Evolutionary conservation across 306 rosid species (phyloP), one percentile per base, ranked within the genome.

Genomic region (Sphenostylis stenocarpa): DNA sequence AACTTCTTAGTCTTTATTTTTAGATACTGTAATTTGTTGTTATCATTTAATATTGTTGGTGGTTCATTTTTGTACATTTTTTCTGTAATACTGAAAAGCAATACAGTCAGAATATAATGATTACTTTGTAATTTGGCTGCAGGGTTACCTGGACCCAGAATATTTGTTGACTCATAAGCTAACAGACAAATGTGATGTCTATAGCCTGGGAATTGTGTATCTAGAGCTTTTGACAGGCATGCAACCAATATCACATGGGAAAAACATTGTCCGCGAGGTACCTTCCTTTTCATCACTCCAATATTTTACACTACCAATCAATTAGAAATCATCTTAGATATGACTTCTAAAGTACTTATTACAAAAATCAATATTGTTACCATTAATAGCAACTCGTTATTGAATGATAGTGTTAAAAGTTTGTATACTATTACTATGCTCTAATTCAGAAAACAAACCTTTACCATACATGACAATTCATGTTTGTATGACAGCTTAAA

Each of bases 131-230:
- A 34, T 43, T 66, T 48, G 34, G 29, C 10, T 81, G 83, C 90
- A 91, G 96, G 96, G 96, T 53, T 91, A 91, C 84, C 51, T 91
- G 20, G 96, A 91, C 73, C 96, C 96, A 26, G 96, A 91, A 78
- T 91, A 91, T 65, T 71, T 91, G 60, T 66, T 91, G 85, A 91
- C 91, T 52, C 93, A 57, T 69, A 89, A 89, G 86, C 85, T 91
- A 74, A 91, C 93, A 4, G 96, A 91, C 81, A 91, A 91, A 91
- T 78, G 85, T 72, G 96, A 91, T 52, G 96, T 91, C 23, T 91
- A 91, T 79, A 91, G 96, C 79, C 83, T 91, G 5, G 96, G 96
- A 45, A 85, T 91, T 67, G 96, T 91, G 70, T 89, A 81, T 77
- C 82, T 91, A 34, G 93, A 89, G 84, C 93, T 91, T 73, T 72